Evolutionary conservation across 2,329 filamentous ascomycete genomes (phyloP), one percentile per base, ranked within the genome.

Genomic region (Cladophialophora chaetospira): DNA sequence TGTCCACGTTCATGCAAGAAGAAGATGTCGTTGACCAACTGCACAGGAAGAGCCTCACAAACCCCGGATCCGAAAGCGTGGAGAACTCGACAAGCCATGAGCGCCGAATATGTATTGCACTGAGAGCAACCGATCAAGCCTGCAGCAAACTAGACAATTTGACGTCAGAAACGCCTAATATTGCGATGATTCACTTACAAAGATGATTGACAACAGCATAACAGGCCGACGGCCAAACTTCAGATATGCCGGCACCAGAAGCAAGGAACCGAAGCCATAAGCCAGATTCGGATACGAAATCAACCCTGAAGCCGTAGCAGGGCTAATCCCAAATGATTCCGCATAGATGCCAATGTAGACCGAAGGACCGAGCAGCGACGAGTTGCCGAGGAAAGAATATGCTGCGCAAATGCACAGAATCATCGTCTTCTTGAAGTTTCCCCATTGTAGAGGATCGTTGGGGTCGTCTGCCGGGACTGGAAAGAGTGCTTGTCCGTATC

Each of bases 391-490:
- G 67, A 85, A 85, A 0, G 81, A 84, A 63, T 84, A 85, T 1
- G 78, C 59, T 3, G 79, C 77, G 59, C 78, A 78, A 47, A 82
- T 75, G 31, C 81, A 67, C 8, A 85, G 71, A 44, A 86, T 85
- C 65, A 77, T 73, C 1, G 74, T 77, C 68, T 85, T 85, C 72
- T 83, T 85, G 63, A 70, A 75, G 25, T 69, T 72, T 1, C 79
- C 67, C 83, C 82, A 85, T 66, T 79, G 78, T 8, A 84, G 72
- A 5, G 82, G 82, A 66, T 85, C 82, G 57, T 85, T 85, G 1
- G 82, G 82, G 63, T 85, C 82, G 53, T 83, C 77, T 1, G 82
- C 79, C 1, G 83, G 82, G 0, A 85, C 82, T 1, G 83, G 82
- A 62, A 80, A 85, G 3, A 85, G 73, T 2, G 83, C 82, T 66